Percentiles rank a stretch among this genome's conserved stretches.
Conservation (phyloP, 1,284 basidiomycete species). For the Naganishia cerealis region DNA sequence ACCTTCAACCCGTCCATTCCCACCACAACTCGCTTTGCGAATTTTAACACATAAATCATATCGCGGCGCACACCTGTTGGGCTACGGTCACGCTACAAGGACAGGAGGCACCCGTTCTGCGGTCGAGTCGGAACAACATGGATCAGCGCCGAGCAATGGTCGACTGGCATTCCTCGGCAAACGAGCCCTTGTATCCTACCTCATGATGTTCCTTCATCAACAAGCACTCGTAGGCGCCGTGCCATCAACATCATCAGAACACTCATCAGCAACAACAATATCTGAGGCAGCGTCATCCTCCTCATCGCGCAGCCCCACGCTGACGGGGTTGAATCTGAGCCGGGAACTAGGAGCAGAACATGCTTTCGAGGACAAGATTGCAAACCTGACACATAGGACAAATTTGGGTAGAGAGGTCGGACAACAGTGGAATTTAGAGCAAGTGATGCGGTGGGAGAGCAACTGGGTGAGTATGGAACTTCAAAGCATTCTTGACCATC, state of each 20-base stretch:
- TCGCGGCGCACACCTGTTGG: slow-evolving; percentile 45
- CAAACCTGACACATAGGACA: slow-evolving; percentile 42
- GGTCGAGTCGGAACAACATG: slow-evolving; percentile 25
- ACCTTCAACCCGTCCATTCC: slow-evolving; percentile 43
- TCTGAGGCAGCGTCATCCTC: neutral
- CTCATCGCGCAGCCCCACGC: slow-evolving; percentile 6
- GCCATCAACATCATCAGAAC: slow-evolving; percentile 9
- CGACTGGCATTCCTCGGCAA: slow-evolving; percentile 50
- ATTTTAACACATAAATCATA: slow-evolving; percentile 54
- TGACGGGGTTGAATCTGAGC: slow-evolving; percentile 41
- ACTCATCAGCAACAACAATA: slow-evolving; percentile 16
- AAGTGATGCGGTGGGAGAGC: slow-evolving; percentile 50
- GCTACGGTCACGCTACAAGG: slow-evolving; percentile 31
- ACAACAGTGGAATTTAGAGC: slow-evolving; percentile 42
- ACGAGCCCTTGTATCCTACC: slow-evolving; percentile 47
- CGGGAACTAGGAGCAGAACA: slow-evolving; percentile 24
- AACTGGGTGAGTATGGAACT: slow-evolving; percentile 44
- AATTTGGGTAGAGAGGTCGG: slow-evolving; percentile 50
- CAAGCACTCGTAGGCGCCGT: slow-evolving; percentile 17
- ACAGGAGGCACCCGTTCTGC: neutral
- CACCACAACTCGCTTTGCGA: slow-evolving; percentile 49
- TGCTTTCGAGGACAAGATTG: slow-evolving; percentile 42
- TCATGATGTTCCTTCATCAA: slow-evolving; percentile 50
- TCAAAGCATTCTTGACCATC: neutral
- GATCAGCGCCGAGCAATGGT: slow-evolving; percentile 45